Evolutionary conservation across 768 basidiomycete species (phyloP), one percentile per base, ranked within the genome.

Genomic region (Pisolithus orientalis): DNA sequence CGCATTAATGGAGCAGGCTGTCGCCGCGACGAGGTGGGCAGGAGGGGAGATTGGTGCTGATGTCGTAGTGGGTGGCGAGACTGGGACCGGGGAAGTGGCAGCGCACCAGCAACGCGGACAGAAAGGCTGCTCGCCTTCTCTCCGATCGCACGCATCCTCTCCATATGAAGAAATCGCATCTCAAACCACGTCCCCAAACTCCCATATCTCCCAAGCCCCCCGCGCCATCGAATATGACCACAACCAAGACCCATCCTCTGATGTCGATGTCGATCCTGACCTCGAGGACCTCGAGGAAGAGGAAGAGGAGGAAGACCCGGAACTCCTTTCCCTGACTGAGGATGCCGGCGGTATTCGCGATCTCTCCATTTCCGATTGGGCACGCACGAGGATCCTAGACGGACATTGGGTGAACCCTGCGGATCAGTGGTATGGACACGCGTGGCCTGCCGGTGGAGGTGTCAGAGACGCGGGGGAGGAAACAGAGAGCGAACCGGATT

Each of bases 331-430:
- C 0, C 57, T 75, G 53, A 75, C 75, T 8, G 78, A 79, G 57
- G 75, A 79, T 34, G 69, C 73, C 1, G 70, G 70, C 9, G 72
- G 73, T 24, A 70, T 78, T 27, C 69, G 71, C 28, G 75, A 76
- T 17, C 69, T 89, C 42, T 85, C 88, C 1, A 68, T 89, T 49
- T 73, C 76, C 11, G 86, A 87, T 57, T 89, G 85, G 85, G 84
- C 84, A 5, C 74, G 88, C 32, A 75, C 73, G 21, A 70, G 87
- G 44, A 83, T 90, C 45, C 66, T 90, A 17, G 87, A 90, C 51
- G 88, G 88, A 3, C 76, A 81, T 58, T 90, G 88, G 87, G 66
- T 83, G 42, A 84, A 78, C 47, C 88, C 87, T 9, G 84, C 82
- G 0, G 88, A 90, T 62, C 73, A 80, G 44, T 88, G 78, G 77